Base-by-base conservation (phyloP, 177 flowering plant genomes). In the Vitis hybrid region DNA sequence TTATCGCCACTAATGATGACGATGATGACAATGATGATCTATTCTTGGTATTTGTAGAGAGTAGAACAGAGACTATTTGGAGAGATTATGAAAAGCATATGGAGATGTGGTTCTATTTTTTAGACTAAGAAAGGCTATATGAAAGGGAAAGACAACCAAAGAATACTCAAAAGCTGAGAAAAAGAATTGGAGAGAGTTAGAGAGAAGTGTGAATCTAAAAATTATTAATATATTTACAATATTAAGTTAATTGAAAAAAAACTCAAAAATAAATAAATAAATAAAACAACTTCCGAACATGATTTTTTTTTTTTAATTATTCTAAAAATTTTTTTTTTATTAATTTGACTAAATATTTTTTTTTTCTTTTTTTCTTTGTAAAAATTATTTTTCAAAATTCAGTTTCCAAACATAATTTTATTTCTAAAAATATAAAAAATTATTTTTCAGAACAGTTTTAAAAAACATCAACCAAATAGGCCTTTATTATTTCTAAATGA, bases 1-100 rank as follows among this genome's bases (percentile, higher is more conserved):
- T 90, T 53, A 83, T 76, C 54, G 88, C 90, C 91, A 87, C 88
- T 59, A 73, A 63, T 71, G 52, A 32, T 50, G 76, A 61, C 30
- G 5, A 27, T 27, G 30, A 27, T 27, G 30, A 27, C 3, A 3
- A 27, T 27, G 30, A 27, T 69, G 60, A 53, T 61, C 53, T 64
- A 64, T 52, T 60, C 53, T 61, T 56, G 65, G 27, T 76, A 77
- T 82, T 64, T 78, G 76, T 76, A 79, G 70, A 35, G 63, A 24
- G 35, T 57, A 60, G 67, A 69, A 70, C 52, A 70, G 74, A 76
- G 55, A 27, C 30, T 27, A 27, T 27, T 10, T 58, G 63, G 69
- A 57, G 46, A 67, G 66, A 53, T 21, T 64, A 46, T 63, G 41
- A 75, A 51, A 21, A 30, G 61, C 1, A 58, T 59, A 70, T 48